These are phyloP conservation scores for Raddia distichophylla DNA, from an alignment of 176 grass and related monocot species.

Conservation along the genomic window DNA sequence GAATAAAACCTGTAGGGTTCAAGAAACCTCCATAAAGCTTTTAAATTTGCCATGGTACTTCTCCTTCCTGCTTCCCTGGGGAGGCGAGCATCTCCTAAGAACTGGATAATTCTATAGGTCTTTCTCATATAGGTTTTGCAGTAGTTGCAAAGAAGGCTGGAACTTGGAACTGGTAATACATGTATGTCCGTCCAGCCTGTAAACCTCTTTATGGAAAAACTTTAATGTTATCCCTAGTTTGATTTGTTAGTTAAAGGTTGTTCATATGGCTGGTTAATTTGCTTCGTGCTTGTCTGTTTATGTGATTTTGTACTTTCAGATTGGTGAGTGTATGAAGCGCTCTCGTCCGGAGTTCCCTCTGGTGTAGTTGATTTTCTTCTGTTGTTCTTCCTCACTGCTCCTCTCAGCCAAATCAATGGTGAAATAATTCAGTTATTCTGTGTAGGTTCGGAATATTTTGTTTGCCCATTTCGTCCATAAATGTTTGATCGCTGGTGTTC, in stretches of 20 bases:
- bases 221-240: conserved; percentile 55
- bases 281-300: conserved; percentile 6
- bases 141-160: conserved; percentile 61
- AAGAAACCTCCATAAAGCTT: conserved; percentile 49
- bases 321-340: conserved; percentile 31
- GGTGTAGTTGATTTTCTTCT: background rate
- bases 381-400: background rate
- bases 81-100: conserved; percentile 35
- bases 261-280: conserved; percentile 42
- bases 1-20: conserved; percentile 55
- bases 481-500: background rate
- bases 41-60: conserved; percentile 39
- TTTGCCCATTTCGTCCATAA: background rate
- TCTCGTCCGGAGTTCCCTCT: conserved; percentile 8
- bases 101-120: conserved; percentile 57
- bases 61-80: conserved; percentile 34
- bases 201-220: conserved; percentile 63
- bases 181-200: conserved; percentile 60
- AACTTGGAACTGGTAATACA: conserved; percentile 60
- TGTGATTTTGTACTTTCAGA: conserved; percentile 34
- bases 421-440: background rate
- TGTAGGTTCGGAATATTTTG: background rate
- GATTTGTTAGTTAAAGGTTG: conserved; percentile 41
- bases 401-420: background rate
- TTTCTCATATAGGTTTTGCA: conserved; percentile 68